phyloP scores from a whole-genome alignment of 495 filamentous ascomycete species.

The Penicillium robsamsonii region DNA sequence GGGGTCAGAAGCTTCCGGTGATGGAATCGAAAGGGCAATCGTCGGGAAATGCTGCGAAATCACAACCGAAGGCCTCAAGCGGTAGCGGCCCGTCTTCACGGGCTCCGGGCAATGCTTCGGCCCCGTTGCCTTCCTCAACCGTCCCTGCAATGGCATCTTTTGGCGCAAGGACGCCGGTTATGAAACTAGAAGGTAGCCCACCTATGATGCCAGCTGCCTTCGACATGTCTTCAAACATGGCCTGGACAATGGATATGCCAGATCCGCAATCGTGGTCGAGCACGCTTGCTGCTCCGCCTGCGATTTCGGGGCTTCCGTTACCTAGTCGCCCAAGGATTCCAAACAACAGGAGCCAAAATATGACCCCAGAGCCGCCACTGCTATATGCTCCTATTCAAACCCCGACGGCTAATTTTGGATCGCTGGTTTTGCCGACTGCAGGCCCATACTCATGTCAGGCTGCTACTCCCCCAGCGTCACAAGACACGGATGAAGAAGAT shows the following conservation, averaged over 20 bases:
- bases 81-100: slow-evolving; percentile 18
- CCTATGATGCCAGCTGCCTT: slow-evolving; percentile 14
- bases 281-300: slow-evolving; percentile 17
- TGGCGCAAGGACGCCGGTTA: not conserved
- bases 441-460: slow-evolving; percentile 10
- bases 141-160: slow-evolving; percentile 8
- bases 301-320: slow-evolving; percentile 27
- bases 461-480: slow-evolving; percentile 12
- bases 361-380: slow-evolving; percentile 18
- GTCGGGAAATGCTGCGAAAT: slow-evolving; percentile 16
- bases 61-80: slow-evolving; percentile 14
- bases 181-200: slow-evolving; percentile 6
- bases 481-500: slow-evolving; percentile 28
- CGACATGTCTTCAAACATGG: slow-evolving; percentile 17
- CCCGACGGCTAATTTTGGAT: slow-evolving; percentile 16
- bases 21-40: slow-evolving; percentile 34
- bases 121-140: slow-evolving; percentile 9
- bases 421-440: slow-evolving; percentile 19
- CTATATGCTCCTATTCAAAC: slow-evolving; percentile 20
- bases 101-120: slow-evolving; percentile 14
- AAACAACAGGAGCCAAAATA: slow-evolving; percentile 17
- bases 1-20: slow-evolving; percentile 83
- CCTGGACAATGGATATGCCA: slow-evolving; percentile 33
- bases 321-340: slow-evolving; percentile 20
- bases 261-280: slow-evolving; percentile 29